Evolutionary conservation across 345 rosid species (phyloP).

Genomic region (Pugionium dolabratum): DNA sequence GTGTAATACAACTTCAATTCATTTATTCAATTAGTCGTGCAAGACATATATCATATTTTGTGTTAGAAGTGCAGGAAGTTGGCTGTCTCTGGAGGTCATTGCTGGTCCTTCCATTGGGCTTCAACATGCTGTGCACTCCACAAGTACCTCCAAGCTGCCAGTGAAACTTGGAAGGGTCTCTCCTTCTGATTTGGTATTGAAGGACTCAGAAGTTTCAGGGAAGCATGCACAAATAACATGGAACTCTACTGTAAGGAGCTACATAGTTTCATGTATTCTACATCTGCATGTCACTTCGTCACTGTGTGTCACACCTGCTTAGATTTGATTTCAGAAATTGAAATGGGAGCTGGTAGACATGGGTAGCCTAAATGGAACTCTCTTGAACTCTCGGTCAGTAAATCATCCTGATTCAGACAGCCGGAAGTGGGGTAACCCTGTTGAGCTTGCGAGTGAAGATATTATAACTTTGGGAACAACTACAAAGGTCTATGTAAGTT

Average conservation of each 20-base stretch:
- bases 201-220: constrained; percentile 94
- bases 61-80: constrained; percentile 94
- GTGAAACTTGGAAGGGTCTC: constrained; percentile 86
- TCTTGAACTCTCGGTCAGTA: constrained; percentile 68
- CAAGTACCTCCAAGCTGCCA: constrained; percentile 69
- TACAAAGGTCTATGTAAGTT: constrained; percentile 69
- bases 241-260: constrained; percentile 68
- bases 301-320: constrained; percentile 20
- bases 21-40: constrained; percentile 40
- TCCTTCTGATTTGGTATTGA: constrained; percentile 69
- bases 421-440: constrained; percentile 76
- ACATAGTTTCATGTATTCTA: constrained; percentile 26
- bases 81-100: constrained; percentile 81
- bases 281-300: constrained; percentile 24
- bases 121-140: constrained; percentile 55
- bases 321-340: constrained; percentile 59
- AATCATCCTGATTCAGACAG: constrained; percentile 66
- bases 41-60: constrained; percentile 54
- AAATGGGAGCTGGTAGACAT: constrained; percentile 96
- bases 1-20: constrained; percentile 28
- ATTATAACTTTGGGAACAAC: constrained; percentile 85
- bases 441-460: constrained; percentile 80
- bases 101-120: constrained; percentile 86
- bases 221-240: constrained; percentile 95
- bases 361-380: constrained; percentile 99